Evolutionary conservation across 192 early-diverging fungal species (phyloP), one percentile per base, ranked within the genome.

Genomic region (Powellomyces hirtus): DNA sequence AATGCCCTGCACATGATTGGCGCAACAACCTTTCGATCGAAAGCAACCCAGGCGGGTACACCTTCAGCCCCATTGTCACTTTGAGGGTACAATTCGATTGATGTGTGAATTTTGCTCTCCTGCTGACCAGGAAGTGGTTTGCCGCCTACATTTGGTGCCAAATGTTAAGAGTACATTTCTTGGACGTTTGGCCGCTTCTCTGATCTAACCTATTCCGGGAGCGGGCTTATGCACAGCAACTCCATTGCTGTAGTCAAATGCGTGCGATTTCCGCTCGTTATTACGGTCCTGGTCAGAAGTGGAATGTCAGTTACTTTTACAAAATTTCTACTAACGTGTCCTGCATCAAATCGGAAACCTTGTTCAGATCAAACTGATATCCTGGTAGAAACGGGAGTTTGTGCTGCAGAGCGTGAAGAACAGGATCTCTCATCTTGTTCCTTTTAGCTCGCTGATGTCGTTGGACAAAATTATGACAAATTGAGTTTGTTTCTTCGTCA

Each of bases 11-110:
- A 42, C 40, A 8, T 11, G 40, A 42, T 42, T 42, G 40, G 18
- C 40, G 18, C 10, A 42, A 11, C 40, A 42, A 81, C 80, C 72
- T 81, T 82, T 2, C 82, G 70, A 71, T 86, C 85, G 70, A 84
- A 84, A 5, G 81, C 81, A n/a, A 86, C 85, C 80, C 80, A 86
- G 5, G 82, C 75, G 4, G 85, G 85, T 26, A 83, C 77, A 24
- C 70, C 66, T 4, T 74, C 75, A 1, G 70, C 76, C 4, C 64
- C 27, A 10, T 60, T 33, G 37, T 75, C 64, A 30, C 65, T 73
- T 26, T 79, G 75, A 46, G 79, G 79, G 67, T 84, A 84, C n/a
- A 77, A 30, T 0, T 82, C 77, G 26, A 82, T 46, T 11, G 85
- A 86, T 16, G 85, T 81, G 36, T 84, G 75, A 22, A 86, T 64